Evolutionary conservation across 805 yeast genomes (phyloP), one percentile per base, ranked within the genome.

Genomic region (Candida sonorensis): DNA sequence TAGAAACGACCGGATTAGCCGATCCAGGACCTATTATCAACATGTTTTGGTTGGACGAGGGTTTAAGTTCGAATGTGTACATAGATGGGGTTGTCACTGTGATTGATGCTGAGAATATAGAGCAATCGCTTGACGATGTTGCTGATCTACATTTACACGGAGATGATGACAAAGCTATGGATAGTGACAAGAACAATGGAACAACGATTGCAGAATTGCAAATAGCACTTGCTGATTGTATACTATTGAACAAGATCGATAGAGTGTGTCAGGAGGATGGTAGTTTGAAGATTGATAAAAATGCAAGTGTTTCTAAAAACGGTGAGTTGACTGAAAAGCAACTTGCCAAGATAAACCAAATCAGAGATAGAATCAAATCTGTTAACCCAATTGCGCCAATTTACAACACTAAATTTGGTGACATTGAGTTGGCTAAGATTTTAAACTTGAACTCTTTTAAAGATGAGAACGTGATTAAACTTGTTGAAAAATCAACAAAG

Each of bases 31-130:
- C 97, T 0, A 86, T 92, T 17, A 96, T 97, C 4, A 75, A 78
- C 42, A 90, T 90, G 96, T 92, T 92, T 58, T 92, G 98, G 98
- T 67, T 88, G 19, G 98, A 92, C 54, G 90, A 84, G 16, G 97
- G 88, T 0, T 64, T 92, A 36, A 69, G 79, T 11, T 78, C 95
- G 4, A 79, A 77, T 44, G 86, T 92, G 2, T 83, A 84, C 53
- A 79, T 92, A 20, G 97, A 90, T 56, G 95, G 95, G 0, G 85
- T 90, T 5, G 71, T 92, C 10, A 82, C 96, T 0, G 97, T 90
- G 2, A 63, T 92, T 26, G 97, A 90, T 53, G 53, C 78, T 2
- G 75, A 69, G 29, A 78, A 86, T 48, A 77, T 90, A 16, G 46
- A 67, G 12, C 61, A 61, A 33, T 78, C 83, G 41, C 61, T 90